A percentile compares a stretch with the other conserved stretches of the same genome.
phyloP scores from a whole-genome alignment of 2,329 filamentous ascomycete species.

The Beauveria pseudobassiana region DNA sequence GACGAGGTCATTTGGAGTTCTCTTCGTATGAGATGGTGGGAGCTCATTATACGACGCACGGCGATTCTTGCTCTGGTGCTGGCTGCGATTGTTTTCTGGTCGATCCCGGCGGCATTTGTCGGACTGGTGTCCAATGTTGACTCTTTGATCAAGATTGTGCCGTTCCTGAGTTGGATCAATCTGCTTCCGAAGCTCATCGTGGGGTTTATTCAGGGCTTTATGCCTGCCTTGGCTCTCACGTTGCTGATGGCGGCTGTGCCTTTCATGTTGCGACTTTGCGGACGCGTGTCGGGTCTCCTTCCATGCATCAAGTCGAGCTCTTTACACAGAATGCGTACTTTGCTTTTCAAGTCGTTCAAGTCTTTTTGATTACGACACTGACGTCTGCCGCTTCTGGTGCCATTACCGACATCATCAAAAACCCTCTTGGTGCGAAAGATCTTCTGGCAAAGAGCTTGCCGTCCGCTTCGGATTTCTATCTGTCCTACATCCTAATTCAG shows the following conservation, averaged over 20 bases:
- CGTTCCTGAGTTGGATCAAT: slow-evolving; percentile 20
- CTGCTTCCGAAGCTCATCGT: slow-evolving; percentile 25
- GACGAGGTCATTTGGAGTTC: slow-evolving; percentile 83
- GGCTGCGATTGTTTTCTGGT: slow-evolving; percentile 82
- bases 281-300: slow-evolving; percentile 10
- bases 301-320: slow-evolving; percentile 60
- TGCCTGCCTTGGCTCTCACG: slow-evolving; percentile 72
- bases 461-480: slow-evolving; percentile 85
- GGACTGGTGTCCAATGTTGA: slow-evolving; percentile 80
- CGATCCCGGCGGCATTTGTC: slow-evolving; percentile 66
- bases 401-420: slow-evolving; percentile 50
- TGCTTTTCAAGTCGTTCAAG: slow-evolving; percentile 82
- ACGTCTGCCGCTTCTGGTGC: slow-evolving; percentile 70
- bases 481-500: slow-evolving; percentile 88
- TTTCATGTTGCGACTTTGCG: slow-evolving; percentile 58
- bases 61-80: slow-evolving; percentile 64
- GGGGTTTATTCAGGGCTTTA: slow-evolving; percentile 61
- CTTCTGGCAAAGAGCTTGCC: slow-evolving; percentile 69
- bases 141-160: slow-evolving; percentile 56
- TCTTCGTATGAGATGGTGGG: slow-evolving; percentile 78
- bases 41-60: slow-evolving; percentile 66
- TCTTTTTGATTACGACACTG: slow-evolving; percentile 82
- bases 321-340: slow-evolving; percentile 92
- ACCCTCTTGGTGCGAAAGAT: slow-evolving; percentile 54
- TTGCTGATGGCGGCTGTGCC: slow-evolving; percentile 83